Evolutionary conservation across 495 filamentous ascomycete genomes (phyloP).

Genomic region (Hypoxylon perforatum): DNA sequence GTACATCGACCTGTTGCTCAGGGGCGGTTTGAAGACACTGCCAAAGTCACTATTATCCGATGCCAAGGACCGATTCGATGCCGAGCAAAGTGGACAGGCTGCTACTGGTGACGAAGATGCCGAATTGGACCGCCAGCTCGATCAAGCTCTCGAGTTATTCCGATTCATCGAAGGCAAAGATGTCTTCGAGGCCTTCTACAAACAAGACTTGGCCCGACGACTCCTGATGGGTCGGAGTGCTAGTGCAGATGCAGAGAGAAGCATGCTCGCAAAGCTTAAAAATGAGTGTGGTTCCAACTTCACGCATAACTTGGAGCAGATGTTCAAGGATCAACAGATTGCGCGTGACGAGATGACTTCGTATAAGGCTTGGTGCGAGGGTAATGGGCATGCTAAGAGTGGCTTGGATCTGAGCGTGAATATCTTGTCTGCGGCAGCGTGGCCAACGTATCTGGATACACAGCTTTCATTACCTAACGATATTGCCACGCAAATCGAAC

Average conservation of each 20-base stretch:
- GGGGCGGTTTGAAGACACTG: slow-evolving; percentile 85
- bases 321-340: slow-evolving; percentile 98
- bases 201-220: slow-evolving; percentile 90
- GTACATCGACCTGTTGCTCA: slow-evolving; percentile 90
- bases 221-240: slow-evolving; percentile 91
- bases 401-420: slow-evolving; percentile 85
- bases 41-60: slow-evolving; percentile 67
- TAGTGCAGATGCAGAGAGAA: slow-evolving; percentile 92
- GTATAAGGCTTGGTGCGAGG: slow-evolving; percentile 67
- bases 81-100: slow-evolving; percentile 64
- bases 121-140: slow-evolving; percentile 88
- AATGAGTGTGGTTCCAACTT: slow-evolving; percentile 93
- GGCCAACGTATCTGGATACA: slow-evolving; percentile 91
- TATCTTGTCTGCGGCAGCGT: slow-evolving; percentile 86
- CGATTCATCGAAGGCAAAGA: slow-evolving; percentile 97
- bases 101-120: slow-evolving; percentile 83
- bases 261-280: slow-evolving; percentile 91
- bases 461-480: slow-evolving; percentile 78
- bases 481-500: slow-evolving; percentile 72
- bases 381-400: slow-evolving; percentile 59
- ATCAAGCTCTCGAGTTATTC: slow-evolving; percentile 92
- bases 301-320: slow-evolving; percentile 95
- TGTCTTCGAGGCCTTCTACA: slow-evolving; percentile 98
- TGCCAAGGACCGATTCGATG: slow-evolving; percentile 58
- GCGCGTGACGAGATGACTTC: slow-evolving; percentile 83